Evolutionary conservation across 768 basidiomycete genomes (phyloP), one percentile per base, ranked within the genome.

Genomic region (Porpolomopsis calyptriformis): DNA sequence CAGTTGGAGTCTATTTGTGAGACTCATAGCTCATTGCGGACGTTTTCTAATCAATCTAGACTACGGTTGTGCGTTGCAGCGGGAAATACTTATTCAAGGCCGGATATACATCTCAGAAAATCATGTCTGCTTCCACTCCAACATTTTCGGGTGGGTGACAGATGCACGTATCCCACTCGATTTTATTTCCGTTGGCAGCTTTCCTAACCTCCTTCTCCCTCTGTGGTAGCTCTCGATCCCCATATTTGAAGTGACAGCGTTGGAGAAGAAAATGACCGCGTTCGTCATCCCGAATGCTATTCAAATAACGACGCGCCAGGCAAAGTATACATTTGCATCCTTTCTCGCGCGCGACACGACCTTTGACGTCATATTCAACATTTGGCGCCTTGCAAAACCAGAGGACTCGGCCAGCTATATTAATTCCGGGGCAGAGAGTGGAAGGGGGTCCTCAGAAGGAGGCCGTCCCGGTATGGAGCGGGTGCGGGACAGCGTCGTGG

Each of bases 71-170:
- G 96, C 96, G 0, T 64, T 98, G 10, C 92, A 97, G 64, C 78
- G 92, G 34, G 96, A 98, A 62, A 98, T 98, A 53, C 71, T 97
- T 24, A 85, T 98, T 35, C 96, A 98, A 71, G 96, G 96, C 4
- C 74, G 96, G 9, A 61, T 99, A 47, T 97, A 97, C 64, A 88
- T 98, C 19, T 98, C 96, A 5, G 94, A 99, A 65, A 97, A 98
- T 64, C 93, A 97, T 59, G 77, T 97, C n/a, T 98, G 91, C 67
- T 99, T 98, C 71, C 89, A 99, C 55, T 94, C 96, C 35, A 98
- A 98, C 59, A 97, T 98, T 36, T 94, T 98, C 63, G 94, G 96
- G 35, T 98, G 94, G 96, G 85, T 96, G 40, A 98, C 94, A 23
- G 82, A 94, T 59, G 93, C 94, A 62, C 63, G 92, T 71, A 0